Conservation (phyloP, 2,329 filamentous ascomycete species). For the Aspergillus sp. region DNA sequence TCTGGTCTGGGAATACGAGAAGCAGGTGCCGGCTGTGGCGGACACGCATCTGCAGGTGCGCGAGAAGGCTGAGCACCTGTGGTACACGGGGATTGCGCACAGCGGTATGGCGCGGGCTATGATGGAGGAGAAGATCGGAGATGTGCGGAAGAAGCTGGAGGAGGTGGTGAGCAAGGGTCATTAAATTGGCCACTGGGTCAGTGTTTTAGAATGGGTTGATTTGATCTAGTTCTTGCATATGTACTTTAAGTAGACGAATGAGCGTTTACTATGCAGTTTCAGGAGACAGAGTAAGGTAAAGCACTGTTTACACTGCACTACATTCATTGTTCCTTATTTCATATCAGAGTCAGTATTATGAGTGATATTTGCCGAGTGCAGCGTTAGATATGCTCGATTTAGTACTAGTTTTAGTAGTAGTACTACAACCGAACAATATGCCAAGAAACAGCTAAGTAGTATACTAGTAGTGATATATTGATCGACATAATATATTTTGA, state of each 20-base stretch:
- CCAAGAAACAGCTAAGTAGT: too few species aligned
- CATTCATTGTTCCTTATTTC: neutral
- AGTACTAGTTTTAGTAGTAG: too few species aligned
- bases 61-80: conserved; percentile 67
- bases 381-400: too few species aligned
- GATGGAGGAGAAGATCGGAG: conserved; percentile 78
- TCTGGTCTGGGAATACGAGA: conserved; percentile 89
- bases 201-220: conserved; percentile 11
- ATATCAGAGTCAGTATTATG: neutral
- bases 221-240: conserved; percentile 15
- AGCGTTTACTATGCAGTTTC: neutral
- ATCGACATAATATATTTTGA: too few species aligned
- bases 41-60: conserved; percentile 75
- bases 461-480: too few species aligned
- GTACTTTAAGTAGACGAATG: conserved; percentile 18
- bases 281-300: neutral
- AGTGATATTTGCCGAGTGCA: neutral
- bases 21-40: conserved; percentile 78
- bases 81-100: conserved; percentile 74
- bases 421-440: too few species aligned
- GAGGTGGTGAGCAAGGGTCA: conserved; percentile 89
- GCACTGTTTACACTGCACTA: neutral
- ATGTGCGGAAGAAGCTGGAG: conserved; percentile 75
- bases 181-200: conserved; percentile 46
- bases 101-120: conserved; percentile 68